A percentile compares a stretch with the other conserved stretches of the same genome.
These are phyloP conservation scores for Conringia planisiliqua DNA, from an alignment of 345 rosid species.

Conservation along the genomic window DNA sequence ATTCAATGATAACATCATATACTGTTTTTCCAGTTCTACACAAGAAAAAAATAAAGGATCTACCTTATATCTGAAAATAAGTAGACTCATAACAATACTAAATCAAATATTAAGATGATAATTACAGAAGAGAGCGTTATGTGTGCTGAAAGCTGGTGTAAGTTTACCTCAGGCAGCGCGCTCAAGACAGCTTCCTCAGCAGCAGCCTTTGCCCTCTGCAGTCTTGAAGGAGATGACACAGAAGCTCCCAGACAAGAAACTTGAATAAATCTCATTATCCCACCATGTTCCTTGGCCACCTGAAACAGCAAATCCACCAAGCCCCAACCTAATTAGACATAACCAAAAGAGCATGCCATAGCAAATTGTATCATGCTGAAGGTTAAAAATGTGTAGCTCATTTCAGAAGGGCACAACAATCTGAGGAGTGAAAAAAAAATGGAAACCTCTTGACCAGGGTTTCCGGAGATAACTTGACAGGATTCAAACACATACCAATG, in stretches of 20 bases:
- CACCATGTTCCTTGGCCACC: slow-evolving; percentile 98
- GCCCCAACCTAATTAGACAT: slow-evolving; percentile 7
- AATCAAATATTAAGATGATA: not conserved
- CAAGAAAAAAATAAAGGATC: not conserved
- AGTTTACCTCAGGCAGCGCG: slow-evolving; percentile 74
- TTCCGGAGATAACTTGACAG: not conserved
- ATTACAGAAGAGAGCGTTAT: not conserved
- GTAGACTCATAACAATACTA: not conserved
- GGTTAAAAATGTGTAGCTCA: not conserved
- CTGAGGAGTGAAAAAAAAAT: not conserved
- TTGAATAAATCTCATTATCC: slow-evolving; percentile 92
- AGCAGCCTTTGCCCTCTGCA: slow-evolving; percentile 85
- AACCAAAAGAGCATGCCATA: slow-evolving; percentile 7
- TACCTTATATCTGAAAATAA: not conserved
- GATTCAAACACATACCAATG: slow-evolving; percentile 50
- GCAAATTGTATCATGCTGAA: not conserved
- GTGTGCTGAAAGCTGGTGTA: not conserved
- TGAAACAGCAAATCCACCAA: slow-evolving; percentile 35
- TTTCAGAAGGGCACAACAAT: not conserved
- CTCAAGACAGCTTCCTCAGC: slow-evolving; percentile 83
- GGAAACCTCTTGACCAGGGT: slow-evolving; percentile 6
- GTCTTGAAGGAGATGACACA: slow-evolving; percentile 70
- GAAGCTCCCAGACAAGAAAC: slow-evolving; percentile 95
- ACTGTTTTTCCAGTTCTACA: not conserved
- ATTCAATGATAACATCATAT: not conserved